Conservation (phyloP, 345 rosid species). For the Erucastrum elatum region DNA sequence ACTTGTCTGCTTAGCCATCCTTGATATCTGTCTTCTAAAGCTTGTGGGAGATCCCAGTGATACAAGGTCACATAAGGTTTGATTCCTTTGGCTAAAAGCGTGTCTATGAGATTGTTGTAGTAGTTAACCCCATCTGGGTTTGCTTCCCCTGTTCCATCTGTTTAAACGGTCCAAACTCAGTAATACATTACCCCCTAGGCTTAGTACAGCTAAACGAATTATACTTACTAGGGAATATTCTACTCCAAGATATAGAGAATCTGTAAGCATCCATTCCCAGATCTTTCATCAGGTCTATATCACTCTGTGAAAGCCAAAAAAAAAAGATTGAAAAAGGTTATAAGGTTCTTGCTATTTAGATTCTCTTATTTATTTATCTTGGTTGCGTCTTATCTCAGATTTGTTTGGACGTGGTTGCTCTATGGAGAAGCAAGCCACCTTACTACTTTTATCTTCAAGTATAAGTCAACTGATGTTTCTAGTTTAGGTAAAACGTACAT, state of each 20-base stretch:
- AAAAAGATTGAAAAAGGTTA: background rate
- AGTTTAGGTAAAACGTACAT: constrained; percentile 44
- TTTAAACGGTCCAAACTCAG: constrained; percentile 8
- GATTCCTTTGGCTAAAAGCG: constrained; percentile 76
- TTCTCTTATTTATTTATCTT: constrained; percentile 7
- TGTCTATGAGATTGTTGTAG: constrained; percentile 71
- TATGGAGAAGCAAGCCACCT: constrained; percentile 33
- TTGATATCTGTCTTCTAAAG: constrained; percentile 78
- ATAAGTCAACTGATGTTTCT: constrained; percentile 20
- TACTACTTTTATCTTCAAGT: constrained; percentile 17
- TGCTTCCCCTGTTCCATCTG: constrained; percentile 82
- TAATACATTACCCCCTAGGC: background rate
- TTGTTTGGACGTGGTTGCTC: constrained; percentile 32
- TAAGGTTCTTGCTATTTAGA: constrained; percentile 16
- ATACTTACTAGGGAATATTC: constrained; percentile 81
- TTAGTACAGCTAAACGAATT: background rate
- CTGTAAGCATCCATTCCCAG: constrained; percentile 90
- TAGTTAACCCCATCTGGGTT: constrained; percentile 66
- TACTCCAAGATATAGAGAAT: constrained; percentile 91
- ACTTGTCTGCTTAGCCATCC: constrained; percentile 77
- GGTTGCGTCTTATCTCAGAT: constrained; percentile 27
- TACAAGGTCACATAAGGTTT: constrained; percentile 87
- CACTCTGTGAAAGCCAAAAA: constrained; percentile 50
- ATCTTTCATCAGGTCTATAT: constrained; percentile 83
- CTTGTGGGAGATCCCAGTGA: constrained; percentile 98